These are phyloP conservation scores for Fusarium albidum DNA, from an alignment of 2,329 filamentous ascomycete genomes.

Conservation along the genomic window DNA sequence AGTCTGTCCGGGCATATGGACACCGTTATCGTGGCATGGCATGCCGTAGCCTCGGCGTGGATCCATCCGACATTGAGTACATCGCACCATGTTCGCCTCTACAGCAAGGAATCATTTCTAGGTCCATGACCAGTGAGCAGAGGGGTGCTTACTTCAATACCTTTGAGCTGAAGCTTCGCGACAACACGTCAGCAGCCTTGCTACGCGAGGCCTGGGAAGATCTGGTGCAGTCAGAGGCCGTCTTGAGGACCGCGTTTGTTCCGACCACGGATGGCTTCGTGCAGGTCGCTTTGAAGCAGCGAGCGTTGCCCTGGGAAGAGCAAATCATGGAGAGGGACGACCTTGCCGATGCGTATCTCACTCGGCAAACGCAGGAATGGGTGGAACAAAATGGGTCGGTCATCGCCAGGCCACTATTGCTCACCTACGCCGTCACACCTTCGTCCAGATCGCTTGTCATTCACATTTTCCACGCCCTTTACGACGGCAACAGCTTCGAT, in stretches of 20 bases:
- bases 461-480: constrained; percentile 84
- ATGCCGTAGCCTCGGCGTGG: constrained; percentile 60
- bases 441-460: constrained; percentile 59
- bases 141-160: constrained; percentile 77
- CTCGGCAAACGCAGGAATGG: constrained; percentile 58
- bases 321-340: constrained; percentile 39
- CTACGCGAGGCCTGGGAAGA: constrained; percentile 67
- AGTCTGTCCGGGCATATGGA: constrained; percentile 69
- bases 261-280: constrained; percentile 78
- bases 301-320: constrained; percentile 54
- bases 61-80: constrained; percentile 68
- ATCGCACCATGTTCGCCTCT: constrained; percentile 85
- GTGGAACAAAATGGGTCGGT: constrained; percentile 54
- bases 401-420: constrained; percentile 27
- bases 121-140: constrained; percentile 64
- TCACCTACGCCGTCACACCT: constrained; percentile 56
- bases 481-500: constrained; percentile 82
- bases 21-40: constrained; percentile 66
- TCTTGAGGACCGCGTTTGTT: constrained; percentile 78
- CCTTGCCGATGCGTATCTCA: constrained; percentile 45
- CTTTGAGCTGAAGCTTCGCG: constrained; percentile 68
- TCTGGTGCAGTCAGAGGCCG: constrained; percentile 61
- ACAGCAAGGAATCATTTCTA: constrained; percentile 85
- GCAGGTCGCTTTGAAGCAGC: constrained; percentile 69
- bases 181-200: constrained; percentile 51